Base-by-base conservation (phyloP, 2,329 filamentous ascomycete species). In the Akanthomyces lecanii region DNA sequence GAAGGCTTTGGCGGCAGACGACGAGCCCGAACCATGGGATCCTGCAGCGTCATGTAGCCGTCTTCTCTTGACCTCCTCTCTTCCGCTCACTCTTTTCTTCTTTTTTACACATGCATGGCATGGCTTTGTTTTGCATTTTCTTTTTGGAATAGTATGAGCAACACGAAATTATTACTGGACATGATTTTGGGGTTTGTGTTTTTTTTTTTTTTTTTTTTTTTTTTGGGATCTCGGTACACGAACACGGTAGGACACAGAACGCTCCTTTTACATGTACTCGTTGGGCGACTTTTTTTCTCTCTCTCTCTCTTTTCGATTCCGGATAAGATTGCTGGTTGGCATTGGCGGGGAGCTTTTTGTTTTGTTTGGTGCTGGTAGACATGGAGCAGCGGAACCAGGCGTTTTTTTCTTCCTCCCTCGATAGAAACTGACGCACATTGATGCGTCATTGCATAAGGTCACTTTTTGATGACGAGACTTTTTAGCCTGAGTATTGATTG, bases 1-100 rank as follows among this genome's bases (percentile, higher is more conserved):
- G 90, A 90, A 51, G 89, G 85, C 14, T 85, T 77, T 5, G 67
- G n/a, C 77, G 79, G 84, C 30, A 81, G 86, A 44, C 81, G 86
- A 64, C 81, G 86, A 63, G 87, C 88, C 18, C 81, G 88, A 68
- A 90, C 87, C 44, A 80, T 86, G 74, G 85, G 66, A n/a, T 75
- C 79, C 33, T 90, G 88, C 73, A 71, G 75, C 50, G 78, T 90
- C 63, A 90, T 90, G 88, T 90, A 77, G 61, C 14, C 12, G 21
- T 21, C 33, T 23, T 40, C 33, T 59, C 16, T n/a, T 25, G 21
- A 21, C 21, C 21, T 18, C 40, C 14, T 33, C 23, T 59, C n/a
- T 10, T 25, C 50, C 21, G 53, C n/a, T 50, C 48, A 40, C 23
- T 40, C 18, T 40, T 53, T 40, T 53, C 28, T 25, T 8, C 4